Conservation (phyloP, 352 stramenopile species). For the Peronospora destructor region DNA sequence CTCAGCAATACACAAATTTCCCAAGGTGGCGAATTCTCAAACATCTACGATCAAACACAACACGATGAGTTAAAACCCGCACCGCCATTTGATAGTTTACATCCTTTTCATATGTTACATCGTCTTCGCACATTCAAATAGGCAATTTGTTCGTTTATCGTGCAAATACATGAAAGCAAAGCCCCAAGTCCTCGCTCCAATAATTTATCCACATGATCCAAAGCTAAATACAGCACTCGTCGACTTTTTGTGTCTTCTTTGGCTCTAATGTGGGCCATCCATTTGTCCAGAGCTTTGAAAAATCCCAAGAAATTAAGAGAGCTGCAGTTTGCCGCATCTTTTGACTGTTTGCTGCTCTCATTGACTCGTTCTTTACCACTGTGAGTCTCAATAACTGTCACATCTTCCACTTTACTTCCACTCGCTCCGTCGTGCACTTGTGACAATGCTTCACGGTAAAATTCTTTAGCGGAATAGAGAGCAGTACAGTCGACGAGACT, state of each 20-base stretch:
- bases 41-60: slow-evolving; percentile 35
- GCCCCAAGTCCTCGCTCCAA: slow-evolving; percentile 46
- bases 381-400: slow-evolving; percentile 7
- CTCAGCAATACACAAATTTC: slow-evolving; percentile 54
- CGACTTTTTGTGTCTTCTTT: neutral
- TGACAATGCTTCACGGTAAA: slow-evolving; percentile 66
- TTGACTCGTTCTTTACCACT: slow-evolving; percentile 2
- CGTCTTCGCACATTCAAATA: slow-evolving; percentile 41
- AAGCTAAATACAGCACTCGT: slow-evolving; percentile 46
- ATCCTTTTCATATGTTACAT: neutral
- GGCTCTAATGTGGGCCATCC: slow-evolving; percentile 29
- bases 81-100: neutral
- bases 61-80: neutral
- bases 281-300: slow-evolving; percentile 50
- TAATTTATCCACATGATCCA: slow-evolving; percentile 67
- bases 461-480: slow-evolving; percentile 52
- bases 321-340: slow-evolving; percentile 30
- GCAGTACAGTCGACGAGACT: slow-evolving; percentile 66
- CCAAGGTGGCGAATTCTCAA: slow-evolving; percentile 41
- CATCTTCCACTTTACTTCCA: slow-evolving; percentile 3
- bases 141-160: slow-evolving; percentile 60
- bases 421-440: slow-evolving; percentile 39
- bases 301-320: slow-evolving; percentile 70
- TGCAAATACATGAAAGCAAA: slow-evolving; percentile 57
- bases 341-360: slow-evolving; percentile 1